Conservation (phyloP, 83 land plant species). For the Picea abies region DNA sequence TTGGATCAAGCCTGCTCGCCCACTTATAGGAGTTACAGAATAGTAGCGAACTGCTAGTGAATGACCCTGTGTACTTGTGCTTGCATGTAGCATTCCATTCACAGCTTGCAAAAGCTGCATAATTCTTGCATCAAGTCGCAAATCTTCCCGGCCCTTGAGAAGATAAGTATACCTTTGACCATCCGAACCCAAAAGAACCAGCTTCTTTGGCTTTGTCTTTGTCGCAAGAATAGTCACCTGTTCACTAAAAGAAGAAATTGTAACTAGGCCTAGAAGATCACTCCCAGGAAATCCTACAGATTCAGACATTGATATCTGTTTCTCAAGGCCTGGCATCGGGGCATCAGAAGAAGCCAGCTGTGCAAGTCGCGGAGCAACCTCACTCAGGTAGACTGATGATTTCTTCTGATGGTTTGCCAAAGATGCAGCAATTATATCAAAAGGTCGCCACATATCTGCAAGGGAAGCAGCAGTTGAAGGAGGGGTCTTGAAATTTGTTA, state of each 20-base stretch:
- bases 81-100: constrained; percentile 71
- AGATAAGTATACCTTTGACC: constrained; percentile 93
- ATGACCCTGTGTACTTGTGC: constrained; percentile 37
- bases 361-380: constrained; percentile 88
- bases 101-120: constrained; percentile 96
- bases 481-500: constrained; percentile 76
- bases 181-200: constrained; percentile 91
- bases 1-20: constrained; percentile 95
- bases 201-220: constrained; percentile 97
- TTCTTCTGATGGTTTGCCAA: constrained; percentile 83
- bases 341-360: constrained; percentile 78
- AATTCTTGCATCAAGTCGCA: constrained; percentile 98
- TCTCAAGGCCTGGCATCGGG: constrained; percentile 99
- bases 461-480: constrained; percentile 66
- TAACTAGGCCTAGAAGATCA: constrained; percentile 55
- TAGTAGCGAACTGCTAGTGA: constrained; percentile 78
- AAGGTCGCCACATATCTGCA: constrained; percentile 94
- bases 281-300: constrained; percentile 19
- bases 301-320: constrained; percentile 46
- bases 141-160: constrained; percentile 95
- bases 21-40: constrained; percentile 99
- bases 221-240: constrained; percentile 85
- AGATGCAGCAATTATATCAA: constrained; percentile 83
- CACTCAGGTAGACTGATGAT: constrained; percentile 65
- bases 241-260: constrained; percentile 80